A percentile compares a stretch with the other conserved stretches of the same genome.
Evolutionary conservation across 2,329 filamentous ascomycete species (phyloP).

Genomic region (Fusarium praegraminearum): DNA sequence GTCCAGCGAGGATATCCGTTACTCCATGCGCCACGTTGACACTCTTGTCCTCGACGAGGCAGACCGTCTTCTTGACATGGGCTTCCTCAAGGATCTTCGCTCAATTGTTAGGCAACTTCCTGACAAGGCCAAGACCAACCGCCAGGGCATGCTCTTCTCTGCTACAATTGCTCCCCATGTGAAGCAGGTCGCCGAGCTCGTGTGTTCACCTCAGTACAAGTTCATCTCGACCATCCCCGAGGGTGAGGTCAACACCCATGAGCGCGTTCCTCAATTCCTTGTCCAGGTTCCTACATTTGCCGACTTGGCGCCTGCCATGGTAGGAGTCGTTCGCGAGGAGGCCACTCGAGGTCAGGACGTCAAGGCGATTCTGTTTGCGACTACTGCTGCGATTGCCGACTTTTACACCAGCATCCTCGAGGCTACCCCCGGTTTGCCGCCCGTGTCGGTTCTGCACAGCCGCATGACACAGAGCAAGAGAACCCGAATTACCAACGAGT

Average conservation of each 20-base stretch:
- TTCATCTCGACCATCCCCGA: constrained; percentile 84
- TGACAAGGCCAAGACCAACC: constrained; percentile 66
- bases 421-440: constrained; percentile 55
- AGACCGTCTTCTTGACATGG: constrained; percentile 83
- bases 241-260: constrained; percentile 81
- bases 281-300: constrained; percentile 77
- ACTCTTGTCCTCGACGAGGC: constrained; percentile 88
- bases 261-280: constrained; percentile 78
- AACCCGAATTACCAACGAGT: constrained; percentile 71
- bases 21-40: constrained; percentile 76
- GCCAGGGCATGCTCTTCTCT: constrained; percentile 85
- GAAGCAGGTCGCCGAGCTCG: constrained; percentile 76
- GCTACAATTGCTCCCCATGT: constrained; percentile 86
- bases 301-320: constrained; percentile 71
- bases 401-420: constrained; percentile 63
- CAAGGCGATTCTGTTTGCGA: constrained; percentile 88
- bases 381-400: constrained; percentile 66
- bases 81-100: constrained; percentile 83
- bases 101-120: constrained; percentile 81
- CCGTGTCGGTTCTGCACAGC: constrained; percentile 62
- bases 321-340: constrained; percentile 67
- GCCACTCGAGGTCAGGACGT: constrained; percentile 64
- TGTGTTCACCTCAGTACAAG: constrained; percentile 78
- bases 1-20: constrained; percentile 75
- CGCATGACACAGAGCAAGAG: constrained; percentile 64